phyloP scores from a whole-genome alignment of 1,284 basidiomycete species.

The Irpex sp. region DNA sequence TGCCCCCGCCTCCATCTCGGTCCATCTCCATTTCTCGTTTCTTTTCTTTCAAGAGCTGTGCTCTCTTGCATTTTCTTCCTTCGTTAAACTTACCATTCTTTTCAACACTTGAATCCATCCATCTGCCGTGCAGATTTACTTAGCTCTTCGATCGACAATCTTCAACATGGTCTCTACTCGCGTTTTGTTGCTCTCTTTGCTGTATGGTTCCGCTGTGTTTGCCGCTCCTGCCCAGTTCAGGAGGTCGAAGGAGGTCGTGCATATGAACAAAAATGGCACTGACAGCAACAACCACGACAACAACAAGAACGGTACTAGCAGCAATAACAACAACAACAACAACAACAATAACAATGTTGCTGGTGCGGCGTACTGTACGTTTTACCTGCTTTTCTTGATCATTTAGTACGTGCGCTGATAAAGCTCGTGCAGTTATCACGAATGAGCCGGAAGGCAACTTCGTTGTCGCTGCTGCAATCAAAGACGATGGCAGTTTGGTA shows the following conservation, averaged over 20 bases:
- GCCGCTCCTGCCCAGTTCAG: not conserved
- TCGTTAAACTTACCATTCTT: not conserved
- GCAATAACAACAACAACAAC: not conserved
- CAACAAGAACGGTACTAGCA: not conserved
- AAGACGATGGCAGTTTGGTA: constrained; percentile 16
- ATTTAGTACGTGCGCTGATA: not conserved
- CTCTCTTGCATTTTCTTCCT: not conserved
- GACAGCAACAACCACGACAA: not conserved
- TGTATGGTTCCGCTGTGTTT: constrained; percentile 5
- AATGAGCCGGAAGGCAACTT: constrained; percentile 20
- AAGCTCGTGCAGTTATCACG: constrained; percentile 14
- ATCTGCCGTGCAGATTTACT: not conserved
- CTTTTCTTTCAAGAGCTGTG: not conserved
- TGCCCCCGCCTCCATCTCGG: not conserved
- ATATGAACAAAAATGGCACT: not conserved
- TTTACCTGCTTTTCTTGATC: not conserved
- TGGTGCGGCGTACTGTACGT: constrained; percentile 8
- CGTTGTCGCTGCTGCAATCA: constrained; percentile 16
- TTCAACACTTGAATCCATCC: not conserved
- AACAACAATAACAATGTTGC: not conserved
- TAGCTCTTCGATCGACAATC: not conserved
- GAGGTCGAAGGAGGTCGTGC: constrained; percentile 1
- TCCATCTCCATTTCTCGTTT: not conserved
- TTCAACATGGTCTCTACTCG: constrained; percentile 7
- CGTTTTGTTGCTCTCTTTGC: constrained; percentile 2